Evolutionary conservation across 2,329 filamentous ascomycete genomes (phyloP).

Genomic region (Tympanopsis confertula): DNA sequence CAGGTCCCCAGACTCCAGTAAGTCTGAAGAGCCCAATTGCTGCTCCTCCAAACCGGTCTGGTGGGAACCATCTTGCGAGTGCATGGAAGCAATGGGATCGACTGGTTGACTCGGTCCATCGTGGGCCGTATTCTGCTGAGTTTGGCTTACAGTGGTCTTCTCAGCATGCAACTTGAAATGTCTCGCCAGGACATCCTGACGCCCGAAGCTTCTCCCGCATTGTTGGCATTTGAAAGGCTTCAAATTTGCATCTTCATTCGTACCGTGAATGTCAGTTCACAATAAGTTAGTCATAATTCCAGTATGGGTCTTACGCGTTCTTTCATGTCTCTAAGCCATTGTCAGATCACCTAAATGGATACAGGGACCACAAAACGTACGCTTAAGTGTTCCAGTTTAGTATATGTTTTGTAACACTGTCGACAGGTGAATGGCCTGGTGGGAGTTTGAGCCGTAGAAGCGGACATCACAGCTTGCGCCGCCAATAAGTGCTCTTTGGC

Average conservation of each 20-base stretch:
- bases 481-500: no score
- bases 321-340: neutral
- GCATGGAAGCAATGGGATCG: neutral
- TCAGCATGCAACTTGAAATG: constrained; percentile 8
- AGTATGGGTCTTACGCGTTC: neutral
- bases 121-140: neutral
- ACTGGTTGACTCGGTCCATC: neutral
- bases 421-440: neutral
- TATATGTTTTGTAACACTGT: neutral
- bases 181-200: constrained; percentile 10
- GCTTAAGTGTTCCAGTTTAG: neutral
- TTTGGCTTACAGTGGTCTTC: neutral
- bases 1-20: neutral
- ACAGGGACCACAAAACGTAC: neutral
- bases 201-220: constrained; percentile 9
- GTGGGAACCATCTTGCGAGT: no score
- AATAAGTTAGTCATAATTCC: neutral
- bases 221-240: constrained; percentile 9
- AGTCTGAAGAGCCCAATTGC: neutral
- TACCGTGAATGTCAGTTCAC: neutral
- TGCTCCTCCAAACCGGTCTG: neutral
- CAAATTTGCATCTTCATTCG: constrained; percentile 7
- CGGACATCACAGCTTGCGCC: no score
- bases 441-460: no score
- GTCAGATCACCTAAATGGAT: neutral